Evolutionary conservation across 257 asterid genomes (phyloP), one percentile per base, ranked within the genome.

Genomic region (Ilex asprella): DNA sequence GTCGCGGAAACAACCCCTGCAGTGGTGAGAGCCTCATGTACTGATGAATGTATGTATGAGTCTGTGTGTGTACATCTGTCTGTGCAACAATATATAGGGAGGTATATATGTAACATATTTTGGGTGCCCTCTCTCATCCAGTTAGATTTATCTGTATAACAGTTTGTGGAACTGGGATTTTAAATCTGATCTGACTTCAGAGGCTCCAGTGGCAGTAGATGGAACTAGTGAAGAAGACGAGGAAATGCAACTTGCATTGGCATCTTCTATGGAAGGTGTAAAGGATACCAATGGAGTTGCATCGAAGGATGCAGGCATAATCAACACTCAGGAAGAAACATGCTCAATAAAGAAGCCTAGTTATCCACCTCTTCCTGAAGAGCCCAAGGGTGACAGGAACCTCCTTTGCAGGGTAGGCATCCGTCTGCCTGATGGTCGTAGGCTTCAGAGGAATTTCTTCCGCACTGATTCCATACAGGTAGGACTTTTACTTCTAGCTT

Each of bases 381-480:
- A 89, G 73, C 95, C 97, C 47, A 93, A 83, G 69, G 90, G 71
- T 64, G 97, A 87, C 56, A 71, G 79, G 68, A 81, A 70, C 66
- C 79, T 85, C 49, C 85, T 89, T 56, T 93, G 97, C 80, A 86
- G 81, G 67, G 87, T 93, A 49, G 95, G 97, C 50, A 79, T 93
- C 46, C 97, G 99, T 70, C 93, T 93, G 32, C 99, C 99, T 61
- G 92, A 85, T 80, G 99, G 99, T 32, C 96, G 85, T 67, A 86
- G 99, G 73, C 79, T 86, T 68, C 97, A 82, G 69, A 85, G 99
- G 71, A 93, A 81, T 79, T 93, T 93, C 74, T 84, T 81, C 44
- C 92, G 86, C 63, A 57, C 81, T 2, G 99, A 93, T 73, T 88
- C 96, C n/a, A 69, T 86, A 76, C 88, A 89, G 99, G 99, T 85